These are phyloP conservation scores for Yarrowia galli DNA, from an alignment of 1,139 yeast genomes.

Conservation along the genomic window DNA sequence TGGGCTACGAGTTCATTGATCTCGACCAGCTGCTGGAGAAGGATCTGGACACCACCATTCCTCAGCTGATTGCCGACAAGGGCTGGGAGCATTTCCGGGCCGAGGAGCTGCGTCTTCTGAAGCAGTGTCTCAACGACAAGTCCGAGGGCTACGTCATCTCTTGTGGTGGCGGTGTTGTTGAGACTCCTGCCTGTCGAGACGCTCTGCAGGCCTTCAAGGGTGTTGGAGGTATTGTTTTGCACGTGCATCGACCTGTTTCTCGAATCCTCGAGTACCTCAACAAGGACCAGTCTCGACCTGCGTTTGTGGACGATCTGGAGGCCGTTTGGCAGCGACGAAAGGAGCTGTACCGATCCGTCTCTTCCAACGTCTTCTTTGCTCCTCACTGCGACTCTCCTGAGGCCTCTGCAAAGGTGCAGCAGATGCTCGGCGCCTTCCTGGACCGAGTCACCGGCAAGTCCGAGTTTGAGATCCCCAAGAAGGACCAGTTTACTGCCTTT, in stretches of 20 bases:
- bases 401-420: conserved; percentile 66
- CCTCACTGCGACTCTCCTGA: conserved; percentile 66
- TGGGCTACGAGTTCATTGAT: conserved; percentile 79
- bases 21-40: conserved; percentile 76
- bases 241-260: conserved; percentile 85
- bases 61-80: conserved; percentile 66
- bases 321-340: conserved; percentile 88
- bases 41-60: conserved; percentile 62
- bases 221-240: conserved; percentile 79
- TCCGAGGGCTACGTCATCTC: conserved; percentile 71
- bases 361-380: conserved; percentile 79
- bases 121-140: conserved; percentile 56
- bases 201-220: conserved; percentile 62
- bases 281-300: conserved; percentile 85
- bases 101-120: conserved; percentile 67
- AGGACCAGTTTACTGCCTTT: conserved; percentile 63
- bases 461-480: conserved; percentile 55
- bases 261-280: conserved; percentile 78
- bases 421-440: conserved; percentile 65
- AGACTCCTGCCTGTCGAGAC: conserved; percentile 70
- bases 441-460: conserved; percentile 67
- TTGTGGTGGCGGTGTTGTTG: conserved; percentile 97
- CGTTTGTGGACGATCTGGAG: conserved; percentile 71
- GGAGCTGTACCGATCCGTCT: conserved; percentile 78
- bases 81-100: conserved; percentile 91